Evolutionary conservation across 2,329 filamentous ascomycete genomes (phyloP), one percentile per base, ranked within the genome.

Genomic region (Aspergillus clavatus): DNA sequence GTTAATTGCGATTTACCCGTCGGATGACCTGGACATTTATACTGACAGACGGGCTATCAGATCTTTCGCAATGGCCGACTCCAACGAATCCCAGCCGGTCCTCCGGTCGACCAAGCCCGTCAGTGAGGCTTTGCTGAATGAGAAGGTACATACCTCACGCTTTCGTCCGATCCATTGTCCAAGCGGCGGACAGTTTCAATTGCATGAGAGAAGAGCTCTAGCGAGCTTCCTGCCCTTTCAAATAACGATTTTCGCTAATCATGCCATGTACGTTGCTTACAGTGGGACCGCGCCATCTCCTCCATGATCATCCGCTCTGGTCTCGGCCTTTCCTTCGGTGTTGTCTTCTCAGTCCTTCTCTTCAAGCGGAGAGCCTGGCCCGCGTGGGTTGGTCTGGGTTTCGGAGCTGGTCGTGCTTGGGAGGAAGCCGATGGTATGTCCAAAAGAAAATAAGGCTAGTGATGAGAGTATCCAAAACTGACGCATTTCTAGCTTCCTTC

Each of bases 281-380:
- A 98, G 93, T 98, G 93, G 93, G 93, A 98, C 71, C 91, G 87
- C 75, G 96, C 93, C 74, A 84, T 98, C 60, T 97, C 93, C 60
- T 96, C 94, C 66, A 82, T 96, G 72, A 82, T 98, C 68, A 94
- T 98, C 78, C 90, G 94, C 73, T 97, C 91, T 56, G 85, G 87
- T 45, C 86, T 98, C 71, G 93, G 93, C 65, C 86, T 97, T 68
- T 89, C 87, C 59, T 98, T 98, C 74, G 93, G 93, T 68, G 86
- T 98, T 70, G 88, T 98, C 73, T 97, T 98, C 79, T 97, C 93
- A 51, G 90, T 98, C 51, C 86, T 98, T 47, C 75, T 98, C 45
- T 98, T 98, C 82, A 95, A 95, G 81, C 86, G 94, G 72, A 85
- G 93, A 75, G 88, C 93, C 56, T 98, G 91, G 89, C 93, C 93